Evolutionary conservation across 2,329 filamentous ascomycete genomes (phyloP), one percentile per base, ranked within the genome.

Genomic region (Aspergillus phoenicis): DNA sequence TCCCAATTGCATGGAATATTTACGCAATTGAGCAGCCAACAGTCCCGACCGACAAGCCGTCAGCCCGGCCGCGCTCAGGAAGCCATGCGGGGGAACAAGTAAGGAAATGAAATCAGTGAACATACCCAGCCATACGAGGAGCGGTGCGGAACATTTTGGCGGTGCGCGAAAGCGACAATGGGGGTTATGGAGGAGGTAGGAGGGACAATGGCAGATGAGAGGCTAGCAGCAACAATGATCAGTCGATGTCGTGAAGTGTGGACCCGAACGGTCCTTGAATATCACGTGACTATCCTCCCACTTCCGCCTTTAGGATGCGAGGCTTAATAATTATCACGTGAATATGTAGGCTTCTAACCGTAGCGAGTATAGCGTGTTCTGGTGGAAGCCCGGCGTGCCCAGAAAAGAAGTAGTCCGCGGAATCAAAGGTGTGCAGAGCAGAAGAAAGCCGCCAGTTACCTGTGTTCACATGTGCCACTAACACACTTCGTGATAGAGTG

Each of bases 91-190:
- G 41, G 13, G 39, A 30, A 24, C 8, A 52, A 5, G 38, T 20
- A 28, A 36, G 15, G 45, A 48, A 48, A 47, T 20, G 41, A n/a
- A 57, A 62, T 24, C 24, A 53, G 20, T 8, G 41, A 36, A 76
- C 77, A 56, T 78, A 80, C 77, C 77, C 77, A 65, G 76, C 77
- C 68, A 78, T 67, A 64, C 77, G 74, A 70, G 77, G 77, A 64
- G 71, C 68, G 64, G 77, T 79, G 71, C 75, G 76, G 69, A 76
- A 75, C 71, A 79, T 80, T 66, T 72, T 76, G 71, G 67, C 70
- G 70, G 70, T 70, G 59, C 68, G 64, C 52, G 59, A 65, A 62
- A 61, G 64, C 64, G 64, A 68, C 61, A 66, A 65, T 57, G 60
- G 65, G 62, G 64, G 63, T 57, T 63, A 52, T 64, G 66, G 65